These are phyloP conservation scores for Acacia acuminata DNA, from an alignment of 306 rosid species.

Conservation along the genomic window DNA sequence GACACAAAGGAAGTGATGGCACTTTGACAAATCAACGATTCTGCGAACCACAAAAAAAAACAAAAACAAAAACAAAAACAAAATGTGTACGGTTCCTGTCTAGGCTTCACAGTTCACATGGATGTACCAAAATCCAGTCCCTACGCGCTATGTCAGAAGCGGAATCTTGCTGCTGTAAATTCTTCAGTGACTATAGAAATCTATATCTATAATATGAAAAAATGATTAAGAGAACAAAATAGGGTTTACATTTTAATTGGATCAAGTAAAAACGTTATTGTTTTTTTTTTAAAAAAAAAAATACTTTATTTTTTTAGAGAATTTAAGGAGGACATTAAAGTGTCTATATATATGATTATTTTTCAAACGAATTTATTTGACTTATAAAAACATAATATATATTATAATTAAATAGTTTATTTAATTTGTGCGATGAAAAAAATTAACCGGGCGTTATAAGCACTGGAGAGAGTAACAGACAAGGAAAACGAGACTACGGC, in stretches of 20 bases:
- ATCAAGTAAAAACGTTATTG: no score
- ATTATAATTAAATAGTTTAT: no score
- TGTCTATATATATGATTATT: no score
- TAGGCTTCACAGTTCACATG: neutral
- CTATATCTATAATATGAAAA: neutral
- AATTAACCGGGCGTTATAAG: no score
- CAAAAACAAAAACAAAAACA: no score
- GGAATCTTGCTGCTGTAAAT: neutral
- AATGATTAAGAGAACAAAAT: neutral
- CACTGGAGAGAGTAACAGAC: no score
- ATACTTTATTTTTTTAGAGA: no score
- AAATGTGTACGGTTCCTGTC: neutral
- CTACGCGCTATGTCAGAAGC: neutral
- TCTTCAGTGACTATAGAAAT: neutral
- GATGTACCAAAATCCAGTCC: neutral
- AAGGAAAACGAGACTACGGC: neutral
- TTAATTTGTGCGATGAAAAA: no score
- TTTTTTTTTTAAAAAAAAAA: no score
- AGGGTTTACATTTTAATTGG: neutral
- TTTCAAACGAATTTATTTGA: no score
- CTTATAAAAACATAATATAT: no score
- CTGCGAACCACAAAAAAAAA: neutral
- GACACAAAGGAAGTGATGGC: neutral
- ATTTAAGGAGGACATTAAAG: no score
- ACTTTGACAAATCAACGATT: neutral